Percentiles rank a stretch among this genome's conserved stretches.
These are phyloP conservation scores for Clarireedia paspali DNA, from an alignment of 2,329 filamentous ascomycete genomes.

Conservation along the genomic window DNA sequence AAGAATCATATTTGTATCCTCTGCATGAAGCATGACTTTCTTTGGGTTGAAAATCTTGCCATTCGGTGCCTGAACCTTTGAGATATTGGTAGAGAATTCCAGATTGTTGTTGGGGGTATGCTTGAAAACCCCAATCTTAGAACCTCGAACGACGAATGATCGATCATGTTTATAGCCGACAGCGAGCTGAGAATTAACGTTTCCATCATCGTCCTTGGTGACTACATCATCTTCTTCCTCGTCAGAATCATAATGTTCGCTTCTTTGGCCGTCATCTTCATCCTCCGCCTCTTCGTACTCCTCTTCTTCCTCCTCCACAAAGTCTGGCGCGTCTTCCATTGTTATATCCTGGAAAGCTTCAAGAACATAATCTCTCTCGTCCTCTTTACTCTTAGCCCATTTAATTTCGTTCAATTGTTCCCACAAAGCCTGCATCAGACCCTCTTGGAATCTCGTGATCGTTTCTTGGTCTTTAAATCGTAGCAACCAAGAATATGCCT, in stretches of 20 bases:
- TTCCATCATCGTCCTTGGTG: constrained; percentile 62
- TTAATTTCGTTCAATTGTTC: constrained; percentile 91
- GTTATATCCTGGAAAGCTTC: constrained; percentile 92
- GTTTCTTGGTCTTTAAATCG: constrained; percentile 79
- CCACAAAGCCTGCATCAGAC: constrained; percentile 92
- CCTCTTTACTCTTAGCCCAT: constrained; percentile 87
- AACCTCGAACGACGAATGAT: constrained; percentile 92
- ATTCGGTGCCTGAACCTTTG: constrained; percentile 81
- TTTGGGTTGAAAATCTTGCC: constrained; percentile 87
- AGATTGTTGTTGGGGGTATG: constrained; percentile 88
- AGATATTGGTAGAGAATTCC: constrained; percentile 95
- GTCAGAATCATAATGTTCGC: constrained; percentile 66
- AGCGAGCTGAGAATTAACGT: constrained; percentile 87
- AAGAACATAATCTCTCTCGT: constrained; percentile 87
- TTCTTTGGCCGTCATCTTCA: constrained; percentile 54
- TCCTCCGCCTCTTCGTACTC: constrained; percentile 47
- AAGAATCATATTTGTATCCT: constrained; percentile 30
- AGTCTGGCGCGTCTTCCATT: constrained; percentile 69
- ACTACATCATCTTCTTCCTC: constrained; percentile 75
- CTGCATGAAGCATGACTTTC: constrained; percentile 39
- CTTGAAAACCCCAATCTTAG: constrained; percentile 98
- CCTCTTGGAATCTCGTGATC: constrained; percentile 83
- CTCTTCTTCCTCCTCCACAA: constrained; percentile 41
- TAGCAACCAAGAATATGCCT: constrained; percentile 90
- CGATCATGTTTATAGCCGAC: constrained; percentile 96